A percentile compares a stretch with the other conserved stretches of the same genome.
Conservation (phyloP, 495 filamentous ascomycete genomes). For the Cladorrhinum samala region DNA sequence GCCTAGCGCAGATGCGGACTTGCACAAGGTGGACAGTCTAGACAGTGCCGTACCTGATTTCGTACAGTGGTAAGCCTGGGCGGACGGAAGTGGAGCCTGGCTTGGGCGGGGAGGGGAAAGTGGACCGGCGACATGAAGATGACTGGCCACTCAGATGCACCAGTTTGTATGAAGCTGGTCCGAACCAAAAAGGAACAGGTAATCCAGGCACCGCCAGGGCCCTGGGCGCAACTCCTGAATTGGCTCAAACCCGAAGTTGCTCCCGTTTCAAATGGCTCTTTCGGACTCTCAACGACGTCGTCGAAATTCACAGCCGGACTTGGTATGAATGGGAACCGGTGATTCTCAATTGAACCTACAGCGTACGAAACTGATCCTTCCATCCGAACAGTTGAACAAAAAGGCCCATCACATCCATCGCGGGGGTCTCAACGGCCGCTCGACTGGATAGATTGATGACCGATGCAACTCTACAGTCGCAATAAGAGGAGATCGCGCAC, state of each 20-base stretch:
- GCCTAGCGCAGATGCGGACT: not conserved
- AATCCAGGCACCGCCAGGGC: conserved; percentile 2
- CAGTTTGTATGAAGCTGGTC: not conserved
- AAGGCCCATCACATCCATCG: not conserved
- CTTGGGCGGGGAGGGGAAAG: conserved; percentile 2
- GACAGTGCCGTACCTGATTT: not conserved
- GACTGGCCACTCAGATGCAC: conserved; percentile 3
- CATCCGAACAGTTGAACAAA: not conserved
- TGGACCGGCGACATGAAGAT: conserved; percentile 5
- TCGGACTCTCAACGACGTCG: not conserved
- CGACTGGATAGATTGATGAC: conserved; percentile 1
- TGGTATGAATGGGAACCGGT: not conserved
- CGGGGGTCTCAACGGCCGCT: not conserved
- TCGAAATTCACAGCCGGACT: not conserved
- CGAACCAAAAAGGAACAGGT: conserved; percentile 1
- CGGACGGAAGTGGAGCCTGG: conserved; percentile 4
- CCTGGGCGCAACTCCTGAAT: no score
- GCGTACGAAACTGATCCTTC: no score
- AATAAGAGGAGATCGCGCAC: conserved; percentile 12
- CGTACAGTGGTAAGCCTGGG: conserved; percentile 9
- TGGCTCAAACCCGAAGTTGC: conserved; percentile 1
- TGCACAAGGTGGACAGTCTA: not conserved
- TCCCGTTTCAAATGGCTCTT: not conserved
- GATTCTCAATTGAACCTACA: not conserved
- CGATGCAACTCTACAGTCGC: conserved; percentile 17